Evolutionary conservation across 2,329 filamentous ascomycete genomes (phyloP).

Genomic region (Emergomyces orientalis): DNA sequence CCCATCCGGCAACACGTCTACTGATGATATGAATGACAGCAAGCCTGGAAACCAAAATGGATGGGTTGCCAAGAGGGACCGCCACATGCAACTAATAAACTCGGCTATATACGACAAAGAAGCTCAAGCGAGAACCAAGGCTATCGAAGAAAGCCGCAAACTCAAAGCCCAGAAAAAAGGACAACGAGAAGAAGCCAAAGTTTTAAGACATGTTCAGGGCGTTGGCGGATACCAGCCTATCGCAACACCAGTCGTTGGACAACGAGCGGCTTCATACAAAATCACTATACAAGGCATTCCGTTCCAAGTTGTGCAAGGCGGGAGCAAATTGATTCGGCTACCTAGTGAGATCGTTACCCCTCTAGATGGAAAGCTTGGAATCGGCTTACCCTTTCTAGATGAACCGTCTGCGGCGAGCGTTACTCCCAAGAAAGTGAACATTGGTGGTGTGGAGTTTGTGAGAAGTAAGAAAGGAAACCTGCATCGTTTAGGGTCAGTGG

Average conservation of each 20-base stretch:
- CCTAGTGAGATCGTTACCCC: constrained; percentile 49
- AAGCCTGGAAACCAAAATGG: constrained; percentile 30
- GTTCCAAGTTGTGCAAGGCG: constrained; percentile 64
- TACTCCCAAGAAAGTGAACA: constrained; percentile 63
- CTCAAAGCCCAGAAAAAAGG: constrained; percentile 45
- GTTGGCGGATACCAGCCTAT: constrained; percentile 16
- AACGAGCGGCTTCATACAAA: constrained; percentile 45
- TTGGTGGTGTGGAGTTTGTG: constrained; percentile 73
- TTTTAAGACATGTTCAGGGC: constrained; percentile 32
- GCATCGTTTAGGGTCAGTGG: constrained; percentile 64
- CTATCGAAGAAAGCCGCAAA: constrained; percentile 58
- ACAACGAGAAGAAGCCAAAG: constrained; percentile 42
- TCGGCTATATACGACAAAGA: constrained; percentile 68
- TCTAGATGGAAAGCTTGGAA: constrained; percentile 16
- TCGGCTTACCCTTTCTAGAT: constrained; percentile 42
- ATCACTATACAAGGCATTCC: constrained; percentile 61
- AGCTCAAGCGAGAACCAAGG: constrained; percentile 56
- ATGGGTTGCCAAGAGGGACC: constrained; percentile 65
- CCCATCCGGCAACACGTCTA: constrained; percentile 21
- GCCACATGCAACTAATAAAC: constrained; percentile 76
- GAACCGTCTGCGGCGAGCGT: constrained; percentile 52
- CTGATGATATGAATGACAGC: constrained; percentile 24
- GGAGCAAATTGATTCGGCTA: constrained; percentile 70
- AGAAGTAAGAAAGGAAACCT: constrained; percentile 84
- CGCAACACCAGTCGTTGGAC: constrained; percentile 20